Conservation (phyloP, 2,329 filamentous ascomycete species). For the Fusarium tricinctum region DNA sequence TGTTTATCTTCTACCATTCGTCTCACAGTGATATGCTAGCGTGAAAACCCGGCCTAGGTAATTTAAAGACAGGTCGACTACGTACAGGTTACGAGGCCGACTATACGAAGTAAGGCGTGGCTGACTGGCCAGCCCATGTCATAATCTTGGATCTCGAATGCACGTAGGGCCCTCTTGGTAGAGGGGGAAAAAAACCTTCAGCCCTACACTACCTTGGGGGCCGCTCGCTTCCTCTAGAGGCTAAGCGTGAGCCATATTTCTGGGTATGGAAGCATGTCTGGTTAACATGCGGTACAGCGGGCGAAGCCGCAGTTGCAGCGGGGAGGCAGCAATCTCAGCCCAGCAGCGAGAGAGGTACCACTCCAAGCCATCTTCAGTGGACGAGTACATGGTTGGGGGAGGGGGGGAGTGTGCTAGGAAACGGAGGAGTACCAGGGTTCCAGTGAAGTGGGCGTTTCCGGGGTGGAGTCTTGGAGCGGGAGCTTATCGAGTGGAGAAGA, state of each 20-base stretch:
- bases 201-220: slow-evolving; percentile 42
- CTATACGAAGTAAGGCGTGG: slow-evolving; percentile 7
- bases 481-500: slow-evolving; percentile 38
- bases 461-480: slow-evolving; percentile 38
- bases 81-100: not conserved
- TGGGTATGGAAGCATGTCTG: slow-evolving; percentile 33
- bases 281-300: slow-evolving; percentile 43
- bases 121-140: slow-evolving; percentile 5
- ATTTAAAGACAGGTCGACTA: not conserved
- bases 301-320: slow-evolving; percentile 47
- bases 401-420: slow-evolving; percentile 34
- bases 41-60: not conserved
- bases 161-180: slow-evolving; percentile 25
- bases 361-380: not conserved
- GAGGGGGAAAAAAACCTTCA: slow-evolving; percentile 30
- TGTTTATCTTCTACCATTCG: not conserved
- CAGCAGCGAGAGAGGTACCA: slow-evolving; percentile 19
- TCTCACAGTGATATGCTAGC: not conserved
- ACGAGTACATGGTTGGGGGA: slow-evolving; percentile 15
- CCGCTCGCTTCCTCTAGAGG: slow-evolving; percentile 48
- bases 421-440: slow-evolving; percentile 21
- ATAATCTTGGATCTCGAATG: slow-evolving; percentile 9
- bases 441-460: slow-evolving; percentile 8
- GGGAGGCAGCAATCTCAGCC: slow-evolving; percentile 13
- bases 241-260: slow-evolving; percentile 45